These are phyloP conservation scores for Tuber magnatum DNA, from an alignment of 495 filamentous ascomycete genomes.

Conservation along the genomic window DNA sequence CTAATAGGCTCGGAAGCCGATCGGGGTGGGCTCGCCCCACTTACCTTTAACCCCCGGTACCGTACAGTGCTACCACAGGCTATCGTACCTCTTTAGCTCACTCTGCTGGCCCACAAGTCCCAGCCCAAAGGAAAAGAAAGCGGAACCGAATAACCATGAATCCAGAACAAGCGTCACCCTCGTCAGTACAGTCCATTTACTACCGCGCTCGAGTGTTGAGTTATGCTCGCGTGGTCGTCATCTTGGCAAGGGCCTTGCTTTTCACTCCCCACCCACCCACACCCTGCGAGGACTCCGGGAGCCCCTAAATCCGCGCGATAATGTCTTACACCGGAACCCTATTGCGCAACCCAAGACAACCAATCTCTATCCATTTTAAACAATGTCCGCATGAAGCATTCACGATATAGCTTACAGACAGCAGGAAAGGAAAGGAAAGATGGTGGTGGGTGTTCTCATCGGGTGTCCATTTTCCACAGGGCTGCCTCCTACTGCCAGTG, in stretches of 20 bases:
- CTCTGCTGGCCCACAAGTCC: neutral
- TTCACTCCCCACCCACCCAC: neutral
- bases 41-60: neutral
- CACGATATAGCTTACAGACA: neutral
- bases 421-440: neutral
- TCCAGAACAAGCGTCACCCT: neutral
- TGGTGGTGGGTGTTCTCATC: neutral
- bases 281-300: neutral
- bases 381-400: neutral
- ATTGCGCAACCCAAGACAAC: constrained; percentile 2
- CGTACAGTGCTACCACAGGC: neutral
- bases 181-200: neutral
- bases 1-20: neutral
- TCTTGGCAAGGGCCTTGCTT: neutral
- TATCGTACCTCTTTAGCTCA: neutral
- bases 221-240: neutral
- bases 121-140: neutral
- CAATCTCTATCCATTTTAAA: neutral
- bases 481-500: neutral
- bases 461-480: neutral
- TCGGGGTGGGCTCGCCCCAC: neutral
- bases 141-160: neutral
- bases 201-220: neutral
- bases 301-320: constrained; percentile 2
- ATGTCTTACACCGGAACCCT: constrained; percentile 4